These are phyloP conservation scores for Pythium dissimile DNA, from an alignment of 352 stramenopile genomes.

Conservation along the genomic window DNA sequence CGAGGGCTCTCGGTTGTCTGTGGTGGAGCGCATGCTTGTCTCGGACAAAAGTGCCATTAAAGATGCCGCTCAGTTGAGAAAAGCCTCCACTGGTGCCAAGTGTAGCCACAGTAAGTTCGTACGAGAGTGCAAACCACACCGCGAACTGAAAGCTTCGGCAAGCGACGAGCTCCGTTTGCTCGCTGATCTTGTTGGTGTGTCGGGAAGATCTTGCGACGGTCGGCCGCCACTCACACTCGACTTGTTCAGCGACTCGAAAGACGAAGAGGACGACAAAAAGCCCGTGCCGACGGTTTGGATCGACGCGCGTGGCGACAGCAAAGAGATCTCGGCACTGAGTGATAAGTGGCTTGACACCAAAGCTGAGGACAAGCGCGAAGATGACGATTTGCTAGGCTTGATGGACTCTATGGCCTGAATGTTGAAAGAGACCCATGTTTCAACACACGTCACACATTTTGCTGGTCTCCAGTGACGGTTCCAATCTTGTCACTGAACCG, in stretches of 20 bases:
- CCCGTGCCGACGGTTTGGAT: constrained; percentile 70
- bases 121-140: constrained; percentile 29
- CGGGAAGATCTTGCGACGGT: constrained; percentile 31
- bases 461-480: no score
- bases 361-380: background rate
- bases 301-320: constrained; percentile 63
- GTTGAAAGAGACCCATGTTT: background rate
- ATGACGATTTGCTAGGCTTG: constrained; percentile 75
- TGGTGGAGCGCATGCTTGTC: background rate
- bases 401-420: constrained; percentile 63
- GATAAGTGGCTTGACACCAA: constrained; percentile 34
- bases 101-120: background rate
- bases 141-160: constrained; percentile 68
- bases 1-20: background rate
- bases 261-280: constrained; percentile 7
- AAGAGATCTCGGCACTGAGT: constrained; percentile 41
- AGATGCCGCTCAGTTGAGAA: no score
- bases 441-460: background rate
- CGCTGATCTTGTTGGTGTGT: constrained; percentile 67
- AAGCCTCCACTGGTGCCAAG: background rate
- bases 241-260: constrained; percentile 31
- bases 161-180: constrained; percentile 77
- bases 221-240: constrained; percentile 60
- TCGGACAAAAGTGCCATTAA: no score
- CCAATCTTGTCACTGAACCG: no score